Percentiles rank a stretch among this genome's conserved stretches.
Conservation (phyloP, 106 monocot species). For the Platanthera guangdongensis region DNA sequence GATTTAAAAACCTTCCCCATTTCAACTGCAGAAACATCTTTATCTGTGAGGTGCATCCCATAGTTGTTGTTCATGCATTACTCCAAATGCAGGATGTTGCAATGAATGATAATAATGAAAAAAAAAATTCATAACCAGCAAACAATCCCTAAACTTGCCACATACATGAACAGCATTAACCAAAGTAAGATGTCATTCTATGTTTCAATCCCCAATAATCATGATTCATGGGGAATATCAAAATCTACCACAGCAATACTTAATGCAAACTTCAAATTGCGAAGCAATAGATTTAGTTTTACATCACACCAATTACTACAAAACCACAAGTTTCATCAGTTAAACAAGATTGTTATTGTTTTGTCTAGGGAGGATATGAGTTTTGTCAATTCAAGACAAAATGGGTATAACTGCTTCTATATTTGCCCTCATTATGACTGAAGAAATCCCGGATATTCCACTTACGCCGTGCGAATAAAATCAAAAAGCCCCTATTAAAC, state of each 20-base stretch:
- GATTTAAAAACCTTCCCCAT: background rate
- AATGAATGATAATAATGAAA: background rate
- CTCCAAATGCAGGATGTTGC: background rate
- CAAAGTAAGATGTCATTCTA: background rate
- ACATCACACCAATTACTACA: background rate
- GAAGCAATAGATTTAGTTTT: background rate
- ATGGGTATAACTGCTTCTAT: background rate
- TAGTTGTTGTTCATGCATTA: constrained; percentile 1
- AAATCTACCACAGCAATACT: background rate
- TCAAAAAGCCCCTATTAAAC: background rate
- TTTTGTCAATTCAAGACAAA: background rate
- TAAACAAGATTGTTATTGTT: background rate
- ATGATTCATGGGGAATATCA: background rate
- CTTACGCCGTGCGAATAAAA: background rate
- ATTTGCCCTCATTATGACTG: background rate
- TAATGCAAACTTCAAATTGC: background rate
- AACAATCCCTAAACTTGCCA: background rate
- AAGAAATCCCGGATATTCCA: constrained; percentile 2
- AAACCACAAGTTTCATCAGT: background rate
- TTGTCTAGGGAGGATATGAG: background rate
- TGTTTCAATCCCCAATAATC: background rate
- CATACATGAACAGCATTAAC: background rate
- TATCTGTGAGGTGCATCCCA: background rate
- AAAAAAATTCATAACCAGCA: background rate
- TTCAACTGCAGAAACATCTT: background rate